These are phyloP conservation scores for Phlebopus sp. DNA, from an alignment of 1,284 basidiomycete species.

Conservation along the genomic window DNA sequence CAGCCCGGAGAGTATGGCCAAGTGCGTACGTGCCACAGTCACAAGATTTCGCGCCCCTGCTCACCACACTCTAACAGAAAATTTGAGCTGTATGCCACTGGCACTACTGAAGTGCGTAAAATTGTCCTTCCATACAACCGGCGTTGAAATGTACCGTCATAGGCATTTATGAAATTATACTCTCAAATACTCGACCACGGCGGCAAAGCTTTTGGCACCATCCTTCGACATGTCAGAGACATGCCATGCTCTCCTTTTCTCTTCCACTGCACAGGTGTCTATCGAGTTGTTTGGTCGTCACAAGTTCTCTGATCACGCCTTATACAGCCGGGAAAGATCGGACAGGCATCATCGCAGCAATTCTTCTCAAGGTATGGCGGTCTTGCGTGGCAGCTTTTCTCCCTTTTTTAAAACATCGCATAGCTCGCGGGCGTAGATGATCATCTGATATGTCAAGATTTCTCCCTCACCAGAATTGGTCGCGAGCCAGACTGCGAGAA, in stretches of 20 bases:
- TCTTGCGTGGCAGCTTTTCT: background rate
- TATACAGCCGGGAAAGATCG: slow-evolving; percentile 71
- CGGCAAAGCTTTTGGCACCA: slow-evolving; percentile 57
- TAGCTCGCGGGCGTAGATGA: slow-evolving; percentile 70
- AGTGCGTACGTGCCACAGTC: slow-evolving; percentile 51
- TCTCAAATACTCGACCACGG: slow-evolving; percentile 75
- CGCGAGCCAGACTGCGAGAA: slow-evolving; percentile 70
- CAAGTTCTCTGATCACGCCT: slow-evolving; percentile 1
- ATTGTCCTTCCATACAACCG: background rate
- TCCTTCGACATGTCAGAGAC: slow-evolving; percentile 69
- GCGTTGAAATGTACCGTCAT: slow-evolving; percentile 7
- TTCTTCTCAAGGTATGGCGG: slow-evolving; percentile 58
- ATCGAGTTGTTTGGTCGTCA: background rate
- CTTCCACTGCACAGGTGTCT: slow-evolving; percentile 71
- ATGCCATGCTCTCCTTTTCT: slow-evolving; percentile 59
- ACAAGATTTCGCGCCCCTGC: slow-evolving; percentile 9
- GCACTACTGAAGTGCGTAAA: slow-evolving; percentile 63
- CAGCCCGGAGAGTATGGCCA: slow-evolving; percentile 77
- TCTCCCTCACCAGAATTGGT: slow-evolving; percentile 70
- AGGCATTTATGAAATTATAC: slow-evolving; percentile 80
- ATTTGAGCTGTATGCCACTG: slow-evolving; percentile 74
- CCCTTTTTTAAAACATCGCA: slow-evolving; percentile 5
- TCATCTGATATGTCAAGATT: slow-evolving; percentile 65
- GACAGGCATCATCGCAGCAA: slow-evolving; percentile 72
- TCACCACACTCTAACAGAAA: slow-evolving; percentile 41